Percentiles rank a stretch among this genome's conserved stretches.
Evolutionary conservation across 768 basidiomycete genomes (phyloP).

Genomic region (Amanita exitialis): DNA sequence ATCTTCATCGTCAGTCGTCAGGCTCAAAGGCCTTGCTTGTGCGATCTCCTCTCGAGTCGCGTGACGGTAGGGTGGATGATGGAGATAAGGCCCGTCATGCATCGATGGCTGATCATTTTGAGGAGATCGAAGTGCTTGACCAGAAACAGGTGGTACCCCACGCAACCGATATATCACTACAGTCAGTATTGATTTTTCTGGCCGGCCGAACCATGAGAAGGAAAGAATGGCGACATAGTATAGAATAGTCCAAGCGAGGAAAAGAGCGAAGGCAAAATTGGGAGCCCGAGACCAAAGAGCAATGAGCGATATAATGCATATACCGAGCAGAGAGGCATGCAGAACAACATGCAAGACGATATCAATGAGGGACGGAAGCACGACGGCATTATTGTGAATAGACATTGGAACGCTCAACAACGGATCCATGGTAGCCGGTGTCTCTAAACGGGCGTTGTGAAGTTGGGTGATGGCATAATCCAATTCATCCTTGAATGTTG

Average conservation of each 20-base stretch:
- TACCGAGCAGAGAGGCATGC: constrained; percentile 48
- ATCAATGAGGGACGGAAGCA: constrained; percentile 1
- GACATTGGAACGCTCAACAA: not conserved
- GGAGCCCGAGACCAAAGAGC: constrained; percentile 51
- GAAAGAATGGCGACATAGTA: constrained; percentile 47
- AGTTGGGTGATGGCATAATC: constrained; percentile 58
- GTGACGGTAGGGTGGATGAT: constrained; percentile 54
- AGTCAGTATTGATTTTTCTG: constrained; percentile 48
- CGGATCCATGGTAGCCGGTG: constrained; percentile 41
- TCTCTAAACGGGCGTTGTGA: constrained; percentile 36
- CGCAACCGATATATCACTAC: constrained; percentile 36
- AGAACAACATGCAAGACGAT: constrained; percentile 21
- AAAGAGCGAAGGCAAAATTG: constrained; percentile 47
- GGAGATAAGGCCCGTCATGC: constrained; percentile 48
- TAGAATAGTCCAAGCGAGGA: constrained; percentile 48
- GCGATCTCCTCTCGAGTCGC: constrained; percentile 32
- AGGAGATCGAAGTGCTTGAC: constrained; percentile 21
- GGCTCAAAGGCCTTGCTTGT: constrained; percentile 33
- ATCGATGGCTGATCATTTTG: constrained; percentile 1
- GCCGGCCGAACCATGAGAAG: constrained; percentile 49
- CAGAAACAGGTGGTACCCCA: constrained; percentile 15
- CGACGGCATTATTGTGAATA: constrained; percentile 15
- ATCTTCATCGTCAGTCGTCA: constrained; percentile 50
- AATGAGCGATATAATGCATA: constrained; percentile 46
- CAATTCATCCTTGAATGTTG: constrained; percentile 51